phyloP scores from a whole-genome alignment of 495 filamentous ascomycete genomes.

The Platismatia glauca region DNA sequence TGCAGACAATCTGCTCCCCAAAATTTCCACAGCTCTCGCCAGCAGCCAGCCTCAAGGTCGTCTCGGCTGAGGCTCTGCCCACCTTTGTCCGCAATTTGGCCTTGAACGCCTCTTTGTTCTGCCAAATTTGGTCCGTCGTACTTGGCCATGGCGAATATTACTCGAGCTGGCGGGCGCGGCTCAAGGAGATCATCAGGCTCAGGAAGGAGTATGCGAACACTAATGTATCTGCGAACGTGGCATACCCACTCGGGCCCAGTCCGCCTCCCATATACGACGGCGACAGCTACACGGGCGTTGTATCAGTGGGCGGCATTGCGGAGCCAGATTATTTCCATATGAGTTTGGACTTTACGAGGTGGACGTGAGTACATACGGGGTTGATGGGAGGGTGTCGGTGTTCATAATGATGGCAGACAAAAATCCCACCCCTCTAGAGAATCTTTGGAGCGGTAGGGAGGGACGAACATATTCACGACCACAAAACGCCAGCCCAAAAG shows the following conservation, averaged over 20 bases:
- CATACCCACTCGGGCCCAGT: conserved; percentile 15
- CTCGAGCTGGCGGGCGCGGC: conserved; percentile 79
- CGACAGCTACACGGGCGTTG: conserved; percentile 26
- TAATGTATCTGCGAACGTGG: conserved; percentile 23
- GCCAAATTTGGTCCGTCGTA: conserved; percentile 72
- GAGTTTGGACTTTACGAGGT: conserved; percentile 53
- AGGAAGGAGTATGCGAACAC: conserved; percentile 46
- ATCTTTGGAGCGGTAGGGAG: too few relatives aligned
- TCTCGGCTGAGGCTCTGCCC: conserved; percentile 69
- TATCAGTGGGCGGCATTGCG: conserved; percentile 41
- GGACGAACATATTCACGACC: background rate
- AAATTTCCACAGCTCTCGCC: conserved; percentile 87
- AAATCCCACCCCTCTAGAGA: background rate
- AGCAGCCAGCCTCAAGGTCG: conserved; percentile 74
- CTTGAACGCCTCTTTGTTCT: conserved; percentile 88
- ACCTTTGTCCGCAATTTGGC: conserved; percentile 86
- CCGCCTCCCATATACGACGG: conserved; percentile 21
- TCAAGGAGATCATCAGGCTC: conserved; percentile 74
- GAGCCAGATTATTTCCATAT: conserved; percentile 44
- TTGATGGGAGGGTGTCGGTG: background rate
- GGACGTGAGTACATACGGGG: conserved; percentile 28
- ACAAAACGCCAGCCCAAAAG: background rate
- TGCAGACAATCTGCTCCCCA: conserved; percentile 73
- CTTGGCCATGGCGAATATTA: conserved; percentile 69
- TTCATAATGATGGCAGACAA: background rate